Evolutionary conservation across 2,329 filamentous ascomycete genomes (phyloP).

Genomic region (Pseudogymnoascus sp.): DNA sequence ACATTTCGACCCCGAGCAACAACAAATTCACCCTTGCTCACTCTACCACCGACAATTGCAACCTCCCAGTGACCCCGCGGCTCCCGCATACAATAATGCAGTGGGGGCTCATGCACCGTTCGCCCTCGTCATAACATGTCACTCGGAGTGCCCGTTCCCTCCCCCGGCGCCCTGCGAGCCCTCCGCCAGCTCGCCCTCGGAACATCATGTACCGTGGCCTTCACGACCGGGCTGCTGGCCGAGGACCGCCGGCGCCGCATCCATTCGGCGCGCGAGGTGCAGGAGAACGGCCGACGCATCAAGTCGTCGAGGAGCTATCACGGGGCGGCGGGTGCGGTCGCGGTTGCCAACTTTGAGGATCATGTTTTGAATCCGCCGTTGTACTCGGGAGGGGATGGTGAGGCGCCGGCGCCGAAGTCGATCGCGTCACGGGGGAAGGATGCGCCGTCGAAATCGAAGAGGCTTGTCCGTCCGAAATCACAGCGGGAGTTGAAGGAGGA

Average conservation of each 20-base stretch:
- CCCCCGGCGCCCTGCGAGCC: constrained; percentile 46
- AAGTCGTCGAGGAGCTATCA: constrained; percentile 36
- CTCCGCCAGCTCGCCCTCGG: constrained; percentile 48
- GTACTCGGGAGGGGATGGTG: background rate
- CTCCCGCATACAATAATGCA: background rate
- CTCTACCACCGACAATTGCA: background rate
- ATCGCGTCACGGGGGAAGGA: background rate
- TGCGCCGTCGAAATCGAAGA: background rate
- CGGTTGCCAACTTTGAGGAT: constrained; percentile 18
- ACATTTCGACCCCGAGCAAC: background rate
- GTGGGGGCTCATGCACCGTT: background rate
- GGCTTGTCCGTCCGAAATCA: background rate
- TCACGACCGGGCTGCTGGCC: constrained; percentile 35
- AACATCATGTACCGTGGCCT: constrained; percentile 47
- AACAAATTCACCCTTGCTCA: background rate
- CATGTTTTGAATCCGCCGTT: constrained; percentile 2
- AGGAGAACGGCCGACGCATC: constrained; percentile 45
- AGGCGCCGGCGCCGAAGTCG: background rate
- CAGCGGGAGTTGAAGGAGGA: background rate
- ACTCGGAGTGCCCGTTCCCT: constrained; percentile 41
- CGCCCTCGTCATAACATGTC: constrained; percentile 32
- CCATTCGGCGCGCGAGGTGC: constrained; percentile 40
- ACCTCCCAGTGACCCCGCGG: background rate
- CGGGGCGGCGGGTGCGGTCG: constrained; percentile 19
- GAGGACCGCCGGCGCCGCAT: constrained; percentile 50